phyloP scores from a whole-genome alignment of 768 basidiomycete species.

The Rhodotorula paludigena region DNA sequence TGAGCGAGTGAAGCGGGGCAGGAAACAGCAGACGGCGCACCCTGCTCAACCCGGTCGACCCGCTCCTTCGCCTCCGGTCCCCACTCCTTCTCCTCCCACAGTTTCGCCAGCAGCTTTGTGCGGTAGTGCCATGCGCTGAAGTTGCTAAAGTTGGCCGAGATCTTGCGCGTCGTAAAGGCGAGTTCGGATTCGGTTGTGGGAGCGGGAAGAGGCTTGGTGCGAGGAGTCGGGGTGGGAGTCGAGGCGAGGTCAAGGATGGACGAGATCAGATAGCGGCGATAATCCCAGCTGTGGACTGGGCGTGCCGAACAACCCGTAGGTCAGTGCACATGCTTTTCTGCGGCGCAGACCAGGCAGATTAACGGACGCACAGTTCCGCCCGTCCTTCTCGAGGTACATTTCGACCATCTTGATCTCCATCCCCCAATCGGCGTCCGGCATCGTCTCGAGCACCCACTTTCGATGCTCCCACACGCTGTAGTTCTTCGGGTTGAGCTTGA shows the following conservation, averaged over 20 bases:
- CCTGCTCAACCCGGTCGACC: slow-evolving; percentile 61
- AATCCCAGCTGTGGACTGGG: slow-evolving; percentile 89
- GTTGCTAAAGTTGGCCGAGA: slow-evolving; percentile 89
- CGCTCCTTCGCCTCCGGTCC: slow-evolving; percentile 51
- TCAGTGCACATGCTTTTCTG: not conserved
- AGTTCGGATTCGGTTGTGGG: slow-evolving; percentile 62
- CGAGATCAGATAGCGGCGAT: slow-evolving; percentile 76
- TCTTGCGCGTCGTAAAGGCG: slow-evolving; percentile 79
- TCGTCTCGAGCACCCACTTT: slow-evolving; percentile 83
- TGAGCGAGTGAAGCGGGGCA: too few relatives aligned
- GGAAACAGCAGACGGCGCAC: slow-evolving; percentile 48
- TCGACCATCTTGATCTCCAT: slow-evolving; percentile 81
- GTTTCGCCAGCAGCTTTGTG: slow-evolving; percentile 61
- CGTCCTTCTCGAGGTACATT: slow-evolving; percentile 83
- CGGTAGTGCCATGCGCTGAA: slow-evolving; percentile 99
- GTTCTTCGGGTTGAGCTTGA: slow-evolving; percentile 84
- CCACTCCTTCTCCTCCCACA: slow-evolving; percentile 59
- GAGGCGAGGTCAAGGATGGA: slow-evolving; percentile 55
- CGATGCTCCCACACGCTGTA: slow-evolving; percentile 99
- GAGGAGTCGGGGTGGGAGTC: not conserved
- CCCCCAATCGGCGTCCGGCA: slow-evolving; percentile 76
- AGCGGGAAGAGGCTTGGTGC: slow-evolving; percentile 45
- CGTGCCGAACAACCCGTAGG: not conserved
- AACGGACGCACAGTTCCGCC: slow-evolving; percentile 69
- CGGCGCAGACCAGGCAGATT: not conserved